These are phyloP conservation scores for Penicillium ochrochloron DNA, from an alignment of 495 filamentous ascomycete genomes.

Conservation along the genomic window DNA sequence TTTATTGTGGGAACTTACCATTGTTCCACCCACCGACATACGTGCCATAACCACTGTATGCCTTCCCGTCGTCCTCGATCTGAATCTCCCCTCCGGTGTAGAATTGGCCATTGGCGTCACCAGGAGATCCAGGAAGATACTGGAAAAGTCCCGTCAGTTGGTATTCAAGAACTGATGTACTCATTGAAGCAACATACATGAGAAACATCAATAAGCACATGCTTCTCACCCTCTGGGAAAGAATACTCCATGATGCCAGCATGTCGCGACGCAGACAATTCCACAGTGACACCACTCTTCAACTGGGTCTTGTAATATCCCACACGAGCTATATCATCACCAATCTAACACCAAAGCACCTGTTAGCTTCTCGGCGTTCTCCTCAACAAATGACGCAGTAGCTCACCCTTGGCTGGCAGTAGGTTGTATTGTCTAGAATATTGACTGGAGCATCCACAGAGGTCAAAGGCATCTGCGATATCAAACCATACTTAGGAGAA, in stretches of 20 bases:
- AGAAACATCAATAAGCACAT: constrained; percentile 66
- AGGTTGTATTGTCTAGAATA: constrained; percentile 47
- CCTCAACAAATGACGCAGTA: not conserved
- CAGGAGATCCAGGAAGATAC: constrained; percentile 61
- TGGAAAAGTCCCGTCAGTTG: not conserved
- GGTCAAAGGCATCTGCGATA: constrained; percentile 64
- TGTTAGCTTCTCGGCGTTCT: not conserved
- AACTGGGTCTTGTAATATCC: constrained; percentile 66
- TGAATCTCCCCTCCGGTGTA: constrained; percentile 64
- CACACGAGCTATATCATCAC: constrained; percentile 56
- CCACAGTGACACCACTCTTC: constrained; percentile 57
- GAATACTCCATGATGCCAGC: constrained; percentile 65
- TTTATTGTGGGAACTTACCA: constrained; percentile 34
- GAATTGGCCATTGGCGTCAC: constrained; percentile 59
- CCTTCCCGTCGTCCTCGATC: constrained; percentile 48
- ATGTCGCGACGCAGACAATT: constrained; percentile 63
- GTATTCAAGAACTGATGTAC: not conserved
- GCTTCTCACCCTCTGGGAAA: constrained; percentile 54
- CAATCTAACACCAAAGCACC: constrained; percentile 28
- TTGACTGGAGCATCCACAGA: constrained; percentile 40
- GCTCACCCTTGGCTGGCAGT: constrained; percentile 43
- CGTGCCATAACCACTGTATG: constrained; percentile 63
- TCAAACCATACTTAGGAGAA: constrained; percentile 70
- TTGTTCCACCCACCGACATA: constrained; percentile 66
- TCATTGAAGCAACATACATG: constrained; percentile 48